Base-by-base conservation (phyloP, 2,329 filamentous ascomycete species). In the Fusarium newnesense region DNA sequence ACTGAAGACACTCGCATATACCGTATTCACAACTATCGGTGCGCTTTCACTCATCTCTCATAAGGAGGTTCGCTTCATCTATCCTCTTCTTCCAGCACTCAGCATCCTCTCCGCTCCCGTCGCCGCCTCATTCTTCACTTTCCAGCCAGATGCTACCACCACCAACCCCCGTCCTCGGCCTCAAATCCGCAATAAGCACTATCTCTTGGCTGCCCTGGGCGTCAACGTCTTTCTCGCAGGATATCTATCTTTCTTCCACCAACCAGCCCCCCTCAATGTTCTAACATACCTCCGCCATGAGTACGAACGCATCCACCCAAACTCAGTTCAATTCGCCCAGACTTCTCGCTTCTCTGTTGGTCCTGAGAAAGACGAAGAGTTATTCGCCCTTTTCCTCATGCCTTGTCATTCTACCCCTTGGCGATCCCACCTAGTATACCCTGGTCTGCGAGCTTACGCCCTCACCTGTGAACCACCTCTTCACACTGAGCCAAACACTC, bases 41-140 rank as follows among this genome's bases (percentile, higher is more conserved):
- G 81, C 86, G 5, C 87, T 98, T 39, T 97, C 94, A 4, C 79
- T 93, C 52, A 93, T 98, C 74, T 91, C 94, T 3, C 96, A 99
- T 84, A 99, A 99, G 81, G 96, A 99, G 86, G 94, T 97, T 76
- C 94, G 96, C 78, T 99, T 99, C 85, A 93, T 98, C 75, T 97
- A 97, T 78, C 96, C 96, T 2, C 88, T 99, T 24, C 88, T 98
- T 4, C 96, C 96, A 4, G 88, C 92, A n/a, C 87, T 99, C 11
- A 94, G 96, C 80, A 85, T 97, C 70, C 85, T 98, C 43, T 90
- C 93, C 4, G 94, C 94, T 1, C 88, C 90, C 0, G 87, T 90
- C 6, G 83, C 94, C 21, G 85, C 89, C 6, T 81, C 85, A 13
- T 95, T 94, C 83, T 94, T 96, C 80, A 85, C 83, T 32, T 77